Base-by-base conservation (phyloP, 2,329 filamentous ascomycete genomes). In the Diaporthe caulivora region DNA sequence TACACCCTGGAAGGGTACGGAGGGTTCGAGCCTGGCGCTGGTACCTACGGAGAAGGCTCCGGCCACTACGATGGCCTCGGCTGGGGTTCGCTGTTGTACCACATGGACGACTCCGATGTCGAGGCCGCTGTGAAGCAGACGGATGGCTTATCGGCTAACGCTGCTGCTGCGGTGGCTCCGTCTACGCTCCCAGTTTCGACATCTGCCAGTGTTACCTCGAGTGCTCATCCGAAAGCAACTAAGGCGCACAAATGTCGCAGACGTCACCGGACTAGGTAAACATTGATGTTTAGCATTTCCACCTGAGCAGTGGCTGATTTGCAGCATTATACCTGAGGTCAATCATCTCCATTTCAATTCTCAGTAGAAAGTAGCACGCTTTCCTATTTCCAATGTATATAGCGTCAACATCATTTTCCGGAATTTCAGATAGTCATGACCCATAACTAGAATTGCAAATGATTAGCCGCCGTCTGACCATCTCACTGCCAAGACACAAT, bases 71-170 rank as follows among this genome's bases (percentile, higher is more conserved):
- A 76, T 31, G 69, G 74, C 3, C 69, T 76, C 2, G 75, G 75
- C 13, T 75, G 74, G 74, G 75, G 75, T 26, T 75, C 75, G 6
- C 55, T 76, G 2, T 54, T 76, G 21, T 76, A 76, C 40, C 75
- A 74, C 58, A 65, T 73, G 49, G 74, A 74, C 24, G 74, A 70
- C 1, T 60, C 69, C 31, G 42, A 72, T 42, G 53, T 67, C 10
- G 64, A 54, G 29, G 42, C 64, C 1, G 40, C 26, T 21, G 34
- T 26, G 9, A 70, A 42, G 31, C 6, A 17, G 26, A 31, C 9
- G 13, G 42, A 29, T 17, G 37, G 26, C 31, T n/a, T 44, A 18
- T 62, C 71, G 1, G 18, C 29, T 8, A n/a, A 37, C 8, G 64
- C 29, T 15, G 44, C 42, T 34, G 55, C 29, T 62, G 31, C 17